Conservation (phyloP, 2,329 filamentous ascomycete species). For the Coleophoma crateriformis region DNA sequence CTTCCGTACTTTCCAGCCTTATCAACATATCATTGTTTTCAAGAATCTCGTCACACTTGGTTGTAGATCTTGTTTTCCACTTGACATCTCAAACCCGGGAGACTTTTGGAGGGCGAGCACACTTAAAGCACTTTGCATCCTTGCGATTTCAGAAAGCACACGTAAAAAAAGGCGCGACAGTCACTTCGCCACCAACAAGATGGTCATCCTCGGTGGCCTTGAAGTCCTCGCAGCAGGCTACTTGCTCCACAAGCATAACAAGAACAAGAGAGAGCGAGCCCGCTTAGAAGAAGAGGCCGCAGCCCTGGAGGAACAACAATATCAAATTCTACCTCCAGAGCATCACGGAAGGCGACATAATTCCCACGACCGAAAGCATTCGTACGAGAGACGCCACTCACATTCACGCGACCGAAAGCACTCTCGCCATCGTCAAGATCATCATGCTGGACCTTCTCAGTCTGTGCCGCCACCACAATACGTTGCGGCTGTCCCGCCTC, state of each 20-base stretch:
- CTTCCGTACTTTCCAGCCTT: too few relatives aligned
- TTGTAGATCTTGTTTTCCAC: too few relatives aligned
- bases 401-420: constrained; percentile 6
- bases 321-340: constrained; percentile 13
- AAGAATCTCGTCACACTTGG: too few relatives aligned
- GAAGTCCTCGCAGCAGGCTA: constrained; percentile 25
- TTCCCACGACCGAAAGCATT: neutral
- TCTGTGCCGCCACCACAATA: constrained; percentile 7
- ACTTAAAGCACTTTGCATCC: too few relatives aligned
- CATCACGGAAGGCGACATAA: neutral
- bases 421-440: constrained; percentile 4
- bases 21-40: too few relatives aligned
- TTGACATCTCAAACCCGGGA: too few relatives aligned
- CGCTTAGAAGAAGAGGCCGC: constrained; percentile 20
- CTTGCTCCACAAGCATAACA: constrained; percentile 21
- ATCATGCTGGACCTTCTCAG: constrained; percentile 7
- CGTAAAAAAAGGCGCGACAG: too few relatives aligned
- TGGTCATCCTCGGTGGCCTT: constrained; percentile 44
- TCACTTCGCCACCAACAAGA: constrained; percentile 21
- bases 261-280: constrained; percentile 21
- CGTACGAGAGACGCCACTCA: neutral
- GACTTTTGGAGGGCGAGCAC: too few relatives aligned
- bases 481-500: neutral
- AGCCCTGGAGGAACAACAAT: constrained; percentile 17
- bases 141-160: too few relatives aligned